Evolutionary conservation across 2,329 filamentous ascomycete genomes (phyloP).

Genomic region (Fusarium coffeatum): DNA sequence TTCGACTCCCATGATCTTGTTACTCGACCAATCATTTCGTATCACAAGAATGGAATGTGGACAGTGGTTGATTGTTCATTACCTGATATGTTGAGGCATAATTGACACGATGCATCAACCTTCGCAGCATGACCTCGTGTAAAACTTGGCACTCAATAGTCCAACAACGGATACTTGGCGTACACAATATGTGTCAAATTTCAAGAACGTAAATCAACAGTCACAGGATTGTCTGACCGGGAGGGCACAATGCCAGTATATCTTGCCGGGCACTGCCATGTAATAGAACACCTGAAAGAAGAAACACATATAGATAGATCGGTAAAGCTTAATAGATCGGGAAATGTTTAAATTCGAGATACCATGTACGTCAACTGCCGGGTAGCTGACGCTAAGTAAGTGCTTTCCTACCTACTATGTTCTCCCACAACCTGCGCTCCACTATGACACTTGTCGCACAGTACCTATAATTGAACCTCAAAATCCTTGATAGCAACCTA

Average conservation of each 20-base stretch:
- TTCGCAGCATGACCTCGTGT: not conserved
- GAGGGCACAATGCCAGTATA: not conserved
- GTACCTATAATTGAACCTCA: slow-evolving; percentile 28
- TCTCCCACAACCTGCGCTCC: slow-evolving; percentile 4
- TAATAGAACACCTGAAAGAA: not conserved
- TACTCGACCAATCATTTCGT: not conserved
- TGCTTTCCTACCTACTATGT: too few species aligned
- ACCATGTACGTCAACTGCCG: not conserved
- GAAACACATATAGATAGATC: not conserved
- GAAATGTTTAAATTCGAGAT: not conserved
- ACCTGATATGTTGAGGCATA: not conserved
- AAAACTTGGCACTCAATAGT: not conserved
- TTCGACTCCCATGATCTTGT: not conserved
- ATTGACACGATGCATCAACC: not conserved
- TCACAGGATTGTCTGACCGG: not conserved
- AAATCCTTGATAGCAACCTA: slow-evolving; percentile 29
- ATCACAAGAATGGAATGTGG: not conserved
- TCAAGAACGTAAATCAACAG: not conserved
- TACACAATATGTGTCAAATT: not conserved
- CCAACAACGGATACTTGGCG: not conserved
- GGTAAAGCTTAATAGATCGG: not conserved
- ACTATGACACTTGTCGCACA: slow-evolving; percentile 33
- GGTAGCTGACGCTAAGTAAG: not conserved
- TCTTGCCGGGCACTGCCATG: not conserved
- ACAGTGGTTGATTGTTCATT: not conserved